Conservation (phyloP, 306 rosid species). For the Medicago ruthenica region DNA sequence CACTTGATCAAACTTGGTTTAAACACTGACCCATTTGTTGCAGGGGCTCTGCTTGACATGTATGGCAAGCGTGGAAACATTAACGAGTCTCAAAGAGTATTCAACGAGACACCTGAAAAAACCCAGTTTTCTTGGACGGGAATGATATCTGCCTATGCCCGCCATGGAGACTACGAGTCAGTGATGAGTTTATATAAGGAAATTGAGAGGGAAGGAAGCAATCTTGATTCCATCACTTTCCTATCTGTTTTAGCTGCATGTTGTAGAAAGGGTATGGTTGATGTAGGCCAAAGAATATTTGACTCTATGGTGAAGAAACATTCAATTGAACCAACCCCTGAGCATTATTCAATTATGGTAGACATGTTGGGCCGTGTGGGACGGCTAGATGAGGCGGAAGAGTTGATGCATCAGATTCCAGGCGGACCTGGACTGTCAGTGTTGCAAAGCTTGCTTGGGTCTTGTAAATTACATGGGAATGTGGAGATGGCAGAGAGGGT, state of each 20-base stretch:
- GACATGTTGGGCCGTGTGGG: constrained; percentile 87
- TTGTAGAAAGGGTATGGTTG: constrained; percentile 82
- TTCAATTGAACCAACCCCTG: constrained; percentile 67
- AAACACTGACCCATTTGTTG: constrained; percentile 58
- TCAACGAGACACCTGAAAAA: constrained; percentile 59
- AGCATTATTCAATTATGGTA: constrained; percentile 79
- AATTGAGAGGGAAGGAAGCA: constrained; percentile 66
- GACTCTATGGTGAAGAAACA: constrained; percentile 63
- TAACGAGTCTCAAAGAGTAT: constrained; percentile 66
- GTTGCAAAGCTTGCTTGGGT: constrained; percentile 83
- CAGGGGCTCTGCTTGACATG: constrained; percentile 84
- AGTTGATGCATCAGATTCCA: constrained; percentile 60
- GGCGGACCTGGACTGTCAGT: constrained; percentile 71
- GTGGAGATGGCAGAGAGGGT: constrained; percentile 77
- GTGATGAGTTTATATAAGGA: constrained; percentile 63
- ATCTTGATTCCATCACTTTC: constrained; percentile 74
- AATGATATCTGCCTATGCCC: constrained; percentile 75
- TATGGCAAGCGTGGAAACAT: constrained; percentile 88
- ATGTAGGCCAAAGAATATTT: constrained; percentile 62
- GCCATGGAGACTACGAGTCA: constrained; percentile 71
- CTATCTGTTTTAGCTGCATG: constrained; percentile 75
- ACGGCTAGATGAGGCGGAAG: constrained; percentile 67
- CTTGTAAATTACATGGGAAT: constrained; percentile 72
- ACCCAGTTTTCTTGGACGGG: constrained; percentile 80
- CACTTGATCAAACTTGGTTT: constrained; percentile 67